Percentiles rank a stretch among this genome's conserved stretches.
phyloP scores from a whole-genome alignment of 345 rosid genomes.

The Erysimum cheiranthoides region DNA sequence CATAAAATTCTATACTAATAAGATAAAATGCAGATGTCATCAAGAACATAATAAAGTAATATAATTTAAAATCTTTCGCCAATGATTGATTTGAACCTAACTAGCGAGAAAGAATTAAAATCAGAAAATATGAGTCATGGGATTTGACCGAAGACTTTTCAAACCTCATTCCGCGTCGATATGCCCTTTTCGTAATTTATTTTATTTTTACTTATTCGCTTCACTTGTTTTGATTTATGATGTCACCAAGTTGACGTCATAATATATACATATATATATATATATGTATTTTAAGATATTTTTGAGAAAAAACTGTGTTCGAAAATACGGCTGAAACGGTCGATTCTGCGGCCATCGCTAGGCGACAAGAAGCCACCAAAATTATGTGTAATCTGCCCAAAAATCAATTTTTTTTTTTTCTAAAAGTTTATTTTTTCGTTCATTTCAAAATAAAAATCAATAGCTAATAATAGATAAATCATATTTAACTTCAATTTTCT shows the following conservation, averaged over 20 bases:
- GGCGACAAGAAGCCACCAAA: too few species aligned
- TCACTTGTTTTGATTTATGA: not conserved
- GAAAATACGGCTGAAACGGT: too few species aligned
- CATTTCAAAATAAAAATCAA: too few species aligned
- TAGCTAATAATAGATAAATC: too few species aligned
- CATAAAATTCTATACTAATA: not conserved
- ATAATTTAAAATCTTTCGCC: not conserved
- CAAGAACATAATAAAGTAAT: not conserved
- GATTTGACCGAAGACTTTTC: slow-evolving; percentile 1
- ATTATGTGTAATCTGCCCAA: too few species aligned
- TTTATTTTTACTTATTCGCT: not conserved
- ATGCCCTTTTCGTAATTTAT: not conserved
- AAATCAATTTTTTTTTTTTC: too few species aligned
- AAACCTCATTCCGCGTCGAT: slow-evolving; percentile 3
- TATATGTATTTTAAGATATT: too few species aligned
- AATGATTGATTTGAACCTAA: not conserved
- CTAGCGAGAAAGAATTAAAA: not conserved
- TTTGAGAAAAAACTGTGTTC: too few species aligned
- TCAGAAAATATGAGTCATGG: not conserved
- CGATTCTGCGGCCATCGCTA: too few species aligned
- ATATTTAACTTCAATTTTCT: too few species aligned
- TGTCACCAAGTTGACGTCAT: not conserved
- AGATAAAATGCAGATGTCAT: not conserved
- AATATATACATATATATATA: too few species aligned
- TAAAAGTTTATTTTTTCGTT: too few species aligned